Evolutionary conservation across 2,329 filamentous ascomycete species (phyloP), one percentile per base, ranked within the genome.

Genomic region (Diaporthe amygdali): DNA sequence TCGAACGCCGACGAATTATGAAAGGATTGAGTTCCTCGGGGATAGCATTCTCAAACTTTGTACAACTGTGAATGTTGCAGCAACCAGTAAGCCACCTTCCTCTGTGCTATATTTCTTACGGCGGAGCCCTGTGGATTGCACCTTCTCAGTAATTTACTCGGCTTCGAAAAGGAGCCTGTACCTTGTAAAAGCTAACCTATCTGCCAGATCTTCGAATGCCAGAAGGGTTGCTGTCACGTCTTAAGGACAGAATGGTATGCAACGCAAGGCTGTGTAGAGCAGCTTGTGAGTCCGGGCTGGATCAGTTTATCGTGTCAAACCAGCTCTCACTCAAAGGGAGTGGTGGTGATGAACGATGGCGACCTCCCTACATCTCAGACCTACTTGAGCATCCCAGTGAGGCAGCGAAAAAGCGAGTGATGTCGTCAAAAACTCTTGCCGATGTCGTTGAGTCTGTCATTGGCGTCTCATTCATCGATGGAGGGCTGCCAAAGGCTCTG

Each of bases 371-470:
- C 73, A 82, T 85, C 3, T 80, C 84, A 3, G 77, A 82, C 6
- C 72, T 81, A n/a, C 66, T 82, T 3, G 56, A 77, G 3, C 71
- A 68, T 72, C 56, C n/a, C 30, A 1, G 44, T 66, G 7, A 27
- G 44, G 30, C 32, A 39, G 32, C 17, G 5, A 17, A 41, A 61
- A 80, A 76, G 55, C 81, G 85, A 7, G 76, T 78, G 17, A 78
- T 95, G 39, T 92, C 94, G 0, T 92, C 90, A 1, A 98, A 98
- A 78, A 89, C 89, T 0, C 87, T 98, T 9, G 96, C 96, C 4
- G 96, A 98, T 76, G 91, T 98, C 0, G 88, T 97, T 0, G 96
- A 98, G 74, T 89, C 95, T 0, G 84, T 98, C 0, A 92, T 98
- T 25, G 96, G 94, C 1, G 93, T 91, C 0, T 88, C 93, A 0